Conservation (phyloP, 495 filamentous ascomycete species). For the Daldinia grandis region DNA sequence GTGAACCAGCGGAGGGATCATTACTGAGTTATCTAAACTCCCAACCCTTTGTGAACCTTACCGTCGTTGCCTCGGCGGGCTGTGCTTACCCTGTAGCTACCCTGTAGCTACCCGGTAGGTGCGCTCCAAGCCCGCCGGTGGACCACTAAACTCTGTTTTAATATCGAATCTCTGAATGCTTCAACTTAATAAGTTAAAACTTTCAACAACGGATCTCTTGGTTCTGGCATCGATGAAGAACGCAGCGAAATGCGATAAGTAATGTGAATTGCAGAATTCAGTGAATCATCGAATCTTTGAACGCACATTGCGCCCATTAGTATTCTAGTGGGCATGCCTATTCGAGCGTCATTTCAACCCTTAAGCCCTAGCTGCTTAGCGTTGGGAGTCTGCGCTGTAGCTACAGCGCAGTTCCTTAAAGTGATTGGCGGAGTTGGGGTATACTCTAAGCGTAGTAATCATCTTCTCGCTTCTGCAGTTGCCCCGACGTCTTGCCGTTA, state of each 20-base stretch:
- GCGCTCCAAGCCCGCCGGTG: not conserved
- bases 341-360: slow-evolving; percentile 12
- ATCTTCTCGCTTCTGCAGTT: slow-evolving; percentile 5
- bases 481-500: not conserved
- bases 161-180: not conserved
- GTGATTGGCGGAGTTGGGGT: not conserved
- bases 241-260: slow-evolving; percentile 13
- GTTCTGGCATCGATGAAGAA: slow-evolving; percentile 14
- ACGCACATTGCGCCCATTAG: slow-evolving; percentile 11
- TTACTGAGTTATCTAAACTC: slow-evolving; percentile 9
- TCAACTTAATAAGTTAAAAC: slow-evolving; percentile 9
- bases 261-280: slow-evolving; percentile 15
- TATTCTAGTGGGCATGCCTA: slow-evolving; percentile 12
- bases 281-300: slow-evolving; percentile 15
- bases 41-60: not conserved
- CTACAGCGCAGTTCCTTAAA: not conserved
- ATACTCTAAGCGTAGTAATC: slow-evolving; percentile 8
- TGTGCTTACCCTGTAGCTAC: not conserved
- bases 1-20: slow-evolving; percentile 63
- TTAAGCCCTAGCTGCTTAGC: slow-evolving; percentile 3
- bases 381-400: not conserved
- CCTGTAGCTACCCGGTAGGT: slow-evolving; percentile 3
- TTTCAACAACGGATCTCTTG: slow-evolving; percentile 14
- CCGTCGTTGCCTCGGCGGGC: slow-evolving; percentile 5
- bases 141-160: slow-evolving; percentile 2